Conservation (phyloP, 768 basidiomycete genomes). For the Boletus bicolor region DNA sequence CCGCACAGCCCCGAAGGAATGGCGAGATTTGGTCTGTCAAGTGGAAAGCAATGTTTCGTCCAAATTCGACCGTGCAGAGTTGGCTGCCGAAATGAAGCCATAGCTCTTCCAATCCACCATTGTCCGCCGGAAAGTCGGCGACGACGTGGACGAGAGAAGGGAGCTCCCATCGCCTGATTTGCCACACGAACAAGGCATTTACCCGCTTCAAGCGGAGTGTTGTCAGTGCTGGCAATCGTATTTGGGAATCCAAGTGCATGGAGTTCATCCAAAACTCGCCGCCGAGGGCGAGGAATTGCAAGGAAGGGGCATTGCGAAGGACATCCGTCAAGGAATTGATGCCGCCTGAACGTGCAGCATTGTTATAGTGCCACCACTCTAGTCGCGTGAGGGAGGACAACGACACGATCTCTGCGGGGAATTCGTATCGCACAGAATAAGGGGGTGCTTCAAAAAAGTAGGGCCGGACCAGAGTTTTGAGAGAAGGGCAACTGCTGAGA, state of each 20-base stretch:
- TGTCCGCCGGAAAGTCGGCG: conserved; percentile 43
- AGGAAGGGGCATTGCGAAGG: conserved; percentile 49
- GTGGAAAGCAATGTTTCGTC: conserved; percentile 53
- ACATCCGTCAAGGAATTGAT: conserved; percentile 59
- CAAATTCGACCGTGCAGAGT: conserved; percentile 55
- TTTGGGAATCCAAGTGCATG: conserved; percentile 15
- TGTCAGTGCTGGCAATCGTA: conserved; percentile 45
- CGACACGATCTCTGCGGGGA: conserved; percentile 44
- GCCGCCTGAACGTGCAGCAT: conserved; percentile 59
- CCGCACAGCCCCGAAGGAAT: conserved; percentile 46
- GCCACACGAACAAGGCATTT: conserved; percentile 49
- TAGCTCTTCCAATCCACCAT: conserved; percentile 39
- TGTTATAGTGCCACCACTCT: conserved; percentile 64
- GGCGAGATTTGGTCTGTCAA: conserved; percentile 44
- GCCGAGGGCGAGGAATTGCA: conserved; percentile 57
- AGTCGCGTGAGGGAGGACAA: conserved; percentile 55
- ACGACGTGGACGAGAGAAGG: conserved; percentile 53
- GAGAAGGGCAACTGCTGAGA: conserved; percentile 44
- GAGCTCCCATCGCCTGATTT: conserved; percentile 48
- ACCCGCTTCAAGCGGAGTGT: conserved; percentile 52
- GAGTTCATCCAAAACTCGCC: conserved; percentile 38
- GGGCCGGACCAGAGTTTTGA: conserved; percentile 57
- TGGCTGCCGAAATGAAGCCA: conserved; percentile 51
- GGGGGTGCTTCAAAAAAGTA: conserved; percentile 21
- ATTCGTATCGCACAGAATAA: conserved; percentile 45